Evolutionary conservation across 2,329 filamentous ascomycete genomes (phyloP).

Genomic region (Colletotrichum zoysiae): DNA sequence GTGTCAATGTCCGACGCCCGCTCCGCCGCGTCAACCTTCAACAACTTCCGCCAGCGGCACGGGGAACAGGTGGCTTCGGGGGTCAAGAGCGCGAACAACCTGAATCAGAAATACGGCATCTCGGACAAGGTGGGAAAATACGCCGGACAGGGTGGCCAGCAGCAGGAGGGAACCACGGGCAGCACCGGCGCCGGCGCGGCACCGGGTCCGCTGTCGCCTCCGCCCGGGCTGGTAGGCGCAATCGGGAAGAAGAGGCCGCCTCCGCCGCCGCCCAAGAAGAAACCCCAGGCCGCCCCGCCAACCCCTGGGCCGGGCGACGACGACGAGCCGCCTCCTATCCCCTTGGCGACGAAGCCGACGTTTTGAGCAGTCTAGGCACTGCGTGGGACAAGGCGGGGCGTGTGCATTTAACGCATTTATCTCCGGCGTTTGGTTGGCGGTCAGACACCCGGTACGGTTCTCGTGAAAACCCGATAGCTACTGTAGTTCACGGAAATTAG

Average conservation of each 20-base stretch:
- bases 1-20: slow-evolving; percentile 71
- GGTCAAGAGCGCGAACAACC: slow-evolving; percentile 65
- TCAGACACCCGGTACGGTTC: slow-evolving; percentile 20
- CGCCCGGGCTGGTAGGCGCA: slow-evolving; percentile 41
- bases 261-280: slow-evolving; percentile 67
- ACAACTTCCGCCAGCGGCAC: slow-evolving; percentile 78
- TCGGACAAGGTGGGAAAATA: slow-evolving; percentile 53
- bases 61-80: slow-evolving; percentile 75
- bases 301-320: slow-evolving; percentile 44
- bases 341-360: slow-evolving; percentile 63
- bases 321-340: slow-evolving; percentile 64
- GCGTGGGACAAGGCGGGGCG: slow-evolving; percentile 9
- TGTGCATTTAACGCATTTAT: slow-evolving; percentile 19
- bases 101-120: slow-evolving; percentile 74
- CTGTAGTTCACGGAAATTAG: slow-evolving; percentile 12
- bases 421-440: slow-evolving; percentile 28
- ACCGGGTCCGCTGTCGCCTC: slow-evolving; percentile 19
- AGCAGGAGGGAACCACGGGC: slow-evolving; percentile 7
- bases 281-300: slow-evolving; percentile 49
- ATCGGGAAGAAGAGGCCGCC: slow-evolving; percentile 66
- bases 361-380: slow-evolving; percentile 49
- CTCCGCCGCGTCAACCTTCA: slow-evolving; percentile 70
- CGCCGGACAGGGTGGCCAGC: slow-evolving; percentile 39
- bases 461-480: neutral
- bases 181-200: neutral